phyloP scores from a whole-genome alignment of 2,329 filamentous ascomycete species.

The Calonectria pseudoreteaudii region DNA sequence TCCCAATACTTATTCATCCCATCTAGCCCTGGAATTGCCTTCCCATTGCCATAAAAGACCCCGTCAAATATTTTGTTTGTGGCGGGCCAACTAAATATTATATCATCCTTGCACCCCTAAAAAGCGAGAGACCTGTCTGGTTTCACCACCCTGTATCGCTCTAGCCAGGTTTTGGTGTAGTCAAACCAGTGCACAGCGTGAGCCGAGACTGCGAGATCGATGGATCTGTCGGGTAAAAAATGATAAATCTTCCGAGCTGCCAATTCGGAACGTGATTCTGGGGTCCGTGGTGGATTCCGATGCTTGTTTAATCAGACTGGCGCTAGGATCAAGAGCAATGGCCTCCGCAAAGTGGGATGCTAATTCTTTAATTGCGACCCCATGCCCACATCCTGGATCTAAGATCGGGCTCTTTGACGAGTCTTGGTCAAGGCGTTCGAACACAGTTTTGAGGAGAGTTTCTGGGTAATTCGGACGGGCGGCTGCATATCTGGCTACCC shows the following conservation, averaged over 20 bases:
- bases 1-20: conserved; percentile 71
- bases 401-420: conserved; percentile 51
- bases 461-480: conserved; percentile 70
- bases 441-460: conserved; percentile 64
- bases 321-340: conserved; percentile 68
- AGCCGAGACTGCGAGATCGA: conserved; percentile 64
- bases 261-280: conserved; percentile 63
- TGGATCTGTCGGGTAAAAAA: conserved; percentile 59
- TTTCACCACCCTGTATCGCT: conserved; percentile 65
- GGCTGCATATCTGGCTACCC: conserved; percentile 67
- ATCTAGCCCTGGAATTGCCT: conserved; percentile 56
- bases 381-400: conserved; percentile 75
- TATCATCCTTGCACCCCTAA: conserved; percentile 76
- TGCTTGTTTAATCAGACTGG: conserved; percentile 67
- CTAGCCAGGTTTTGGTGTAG: conserved; percentile 65
- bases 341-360: conserved; percentile 63
- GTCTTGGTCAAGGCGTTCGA: conserved; percentile 63
- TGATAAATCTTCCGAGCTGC: conserved; percentile 64
- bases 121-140: conserved; percentile 70
- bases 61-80: conserved; percentile 66
- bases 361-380: conserved; percentile 66
- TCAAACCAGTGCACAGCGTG: conserved; percentile 78
- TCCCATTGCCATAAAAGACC: conserved; percentile 65
- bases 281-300: conserved; percentile 51
- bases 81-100: conserved; percentile 64